Conservation (phyloP, 2,329 filamentous ascomycete genomes). For the Geosmithia morbida region DNA sequence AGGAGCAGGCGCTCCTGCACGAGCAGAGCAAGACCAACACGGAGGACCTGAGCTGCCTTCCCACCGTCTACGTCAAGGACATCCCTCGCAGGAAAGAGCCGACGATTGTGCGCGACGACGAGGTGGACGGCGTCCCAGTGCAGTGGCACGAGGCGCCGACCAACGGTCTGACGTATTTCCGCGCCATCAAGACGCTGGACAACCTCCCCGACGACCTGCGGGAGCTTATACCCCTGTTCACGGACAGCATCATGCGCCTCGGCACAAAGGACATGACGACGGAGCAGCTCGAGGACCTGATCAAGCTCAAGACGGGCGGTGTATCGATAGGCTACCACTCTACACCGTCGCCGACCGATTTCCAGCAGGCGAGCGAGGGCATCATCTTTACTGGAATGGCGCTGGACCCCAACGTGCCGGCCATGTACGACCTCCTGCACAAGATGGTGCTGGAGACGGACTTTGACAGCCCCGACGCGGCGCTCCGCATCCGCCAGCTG, state of each 20-base stretch:
- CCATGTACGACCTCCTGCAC: slow-evolving; percentile 77
- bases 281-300: slow-evolving; percentile 89
- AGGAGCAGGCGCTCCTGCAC: slow-evolving; percentile 65
- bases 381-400: slow-evolving; percentile 76
- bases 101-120: slow-evolving; percentile 46
- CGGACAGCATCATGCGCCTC: slow-evolving; percentile 82
- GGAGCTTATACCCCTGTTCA: slow-evolving; percentile 76
- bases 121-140: slow-evolving; percentile 49
- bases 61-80: slow-evolving; percentile 76
- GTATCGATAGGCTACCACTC: slow-evolving; percentile 74
- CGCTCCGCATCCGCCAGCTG: slow-evolving; percentile 71
- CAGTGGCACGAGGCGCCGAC: slow-evolving; percentile 91
- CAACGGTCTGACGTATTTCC: slow-evolving; percentile 92
- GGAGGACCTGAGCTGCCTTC: slow-evolving; percentile 75
- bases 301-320: slow-evolving; percentile 92
- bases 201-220: slow-evolving; percentile 74
- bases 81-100: slow-evolving; percentile 67
- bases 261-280: slow-evolving; percentile 79
- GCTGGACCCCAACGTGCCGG: slow-evolving; percentile 75
- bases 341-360: slow-evolving; percentile 61
- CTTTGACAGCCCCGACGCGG: slow-evolving; percentile 72
- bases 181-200: slow-evolving; percentile 68
- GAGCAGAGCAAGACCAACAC: slow-evolving; percentile 76
- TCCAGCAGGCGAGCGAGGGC: slow-evolving; percentile 61
- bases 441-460: slow-evolving; percentile 76